Evolutionary conservation across 495 filamentous ascomycete species (phyloP), one percentile per base, ranked within the genome.

Genomic region (Viridothelium virens): DNA sequence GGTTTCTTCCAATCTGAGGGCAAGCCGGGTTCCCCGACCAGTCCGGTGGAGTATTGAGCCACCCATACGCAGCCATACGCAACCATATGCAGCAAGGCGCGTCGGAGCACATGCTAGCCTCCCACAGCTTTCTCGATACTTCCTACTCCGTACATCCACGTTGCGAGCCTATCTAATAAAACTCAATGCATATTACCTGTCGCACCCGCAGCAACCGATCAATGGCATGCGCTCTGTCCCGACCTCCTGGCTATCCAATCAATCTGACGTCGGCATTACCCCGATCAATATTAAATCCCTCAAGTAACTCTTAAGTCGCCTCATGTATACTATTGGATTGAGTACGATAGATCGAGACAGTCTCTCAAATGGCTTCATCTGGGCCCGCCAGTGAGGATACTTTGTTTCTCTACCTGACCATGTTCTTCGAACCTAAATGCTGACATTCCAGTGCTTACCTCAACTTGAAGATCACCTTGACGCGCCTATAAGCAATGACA

Each of bases 361-460:
- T 59, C 6, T 25, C 18, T 10, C 31, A 6, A 33, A 59, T 7
- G 36, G 53, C 31, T 59, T 59, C 53, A 36, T 59, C 5, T 59
- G 18, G 5, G 31, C 18, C 6, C 7, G 7, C 31, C 25, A 10
- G 36, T 59, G 18, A 36, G 53, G 25, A 11, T 7, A 18, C 31
- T 33, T 34, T 34, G 25, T 36, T 59, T 10, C n/a, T 53, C 25
- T 59, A 7, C 11, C 18, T 53, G 25, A 18, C 7, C 53, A 14
- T 36, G 5, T 59, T 36, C 53, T 59, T 9, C 53, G 18, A 5
- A 59, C 31, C 53, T 59, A 36, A 59, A 59, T 34, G 53, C 53
- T 59, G 33, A 59, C 53, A 36, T 14, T 44, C 14, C 53, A 36
- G 53, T 14, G 53, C 53, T 59, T 59, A 59, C 31, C 53, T 59